Evolutionary conservation across 257 asterid species (phyloP), one percentile per base, ranked within the genome.

Genomic region (Ilex asprella): DNA sequence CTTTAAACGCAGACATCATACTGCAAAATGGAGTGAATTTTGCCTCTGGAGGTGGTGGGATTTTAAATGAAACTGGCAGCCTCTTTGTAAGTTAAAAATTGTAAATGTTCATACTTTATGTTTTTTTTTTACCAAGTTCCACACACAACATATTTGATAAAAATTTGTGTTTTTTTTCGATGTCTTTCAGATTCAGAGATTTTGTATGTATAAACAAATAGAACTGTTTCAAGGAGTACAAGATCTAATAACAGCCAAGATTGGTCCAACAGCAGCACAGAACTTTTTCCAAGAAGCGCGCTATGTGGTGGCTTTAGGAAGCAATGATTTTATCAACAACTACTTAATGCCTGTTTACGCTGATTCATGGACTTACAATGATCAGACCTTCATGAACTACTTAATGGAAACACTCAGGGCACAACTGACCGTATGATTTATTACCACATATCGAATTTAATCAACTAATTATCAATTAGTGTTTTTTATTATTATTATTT

Each of bases 41-140:
- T 68, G 96, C 98, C 46, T 91, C 98, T 1, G 98, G 96, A n/a
- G 98, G 96, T 57, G 98, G 95, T 60, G 98, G 98, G 53, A 81
- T 91, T 73, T 68, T 91, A 69, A 91, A 91, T 3, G 92, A 88
- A 55, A 91, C 98, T 0, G 98, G 98, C 59, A 44, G 85, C 49
- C 67, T 56, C 51, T 91, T 91, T 68, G 96, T 91, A 82, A 78
- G 94, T 35, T 35, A 8, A 8, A 35, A 35, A 35, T 2, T 3
- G 41, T 8, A 35, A 8, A 35, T 35, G 41, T 35, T 35, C 41
- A 35, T 4, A 35, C 41, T 35, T 35, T 8, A 0, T 8, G 1
- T 35, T 35, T 35, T 35, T 8, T 35, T 3, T 35, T 21, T 21
- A 21, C 7, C 2, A 35, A 35, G 5, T 35, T 35, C 41, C 5